phyloP scores from a whole-genome alignment of 1,139 yeast genomes.

The Yamadazyma buinensis region DNA sequence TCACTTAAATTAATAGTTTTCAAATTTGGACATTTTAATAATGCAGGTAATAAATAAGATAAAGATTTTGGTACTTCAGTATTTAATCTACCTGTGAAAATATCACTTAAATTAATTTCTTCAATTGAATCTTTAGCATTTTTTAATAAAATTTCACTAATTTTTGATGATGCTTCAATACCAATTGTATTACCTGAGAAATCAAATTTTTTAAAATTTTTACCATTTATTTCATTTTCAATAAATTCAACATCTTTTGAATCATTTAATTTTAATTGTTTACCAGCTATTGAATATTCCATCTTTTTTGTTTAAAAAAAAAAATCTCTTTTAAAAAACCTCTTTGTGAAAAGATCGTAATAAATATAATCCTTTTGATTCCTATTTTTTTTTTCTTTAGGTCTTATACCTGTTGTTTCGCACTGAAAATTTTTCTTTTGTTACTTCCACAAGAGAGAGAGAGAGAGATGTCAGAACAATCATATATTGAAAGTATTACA shows the following conservation, averaged over 20 bases:
- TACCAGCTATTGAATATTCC: conserved; percentile 62
- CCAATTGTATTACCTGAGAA: conserved; percentile 94
- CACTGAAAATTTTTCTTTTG: not conserved
- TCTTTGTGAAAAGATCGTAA: too few species aligned
- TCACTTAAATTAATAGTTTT: conserved; percentile 81
- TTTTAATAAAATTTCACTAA: conserved; percentile 55
- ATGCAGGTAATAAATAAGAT: conserved; percentile 65
- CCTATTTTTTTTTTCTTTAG: too few species aligned
- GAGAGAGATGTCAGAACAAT: conserved; percentile 22
- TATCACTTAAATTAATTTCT: conserved; percentile 81
- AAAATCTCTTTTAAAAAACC: too few species aligned
- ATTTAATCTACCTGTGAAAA: conserved; percentile 90
- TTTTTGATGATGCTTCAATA: conserved; percentile 73
- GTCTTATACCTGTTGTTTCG: too few species aligned
- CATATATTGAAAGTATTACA: conserved; percentile 49
- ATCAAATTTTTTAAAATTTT: conserved; percentile 56
- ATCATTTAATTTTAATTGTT: conserved; percentile 71
- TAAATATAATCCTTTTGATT: too few species aligned
- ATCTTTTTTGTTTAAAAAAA: conserved; percentile 1
- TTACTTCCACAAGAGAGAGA: too few species aligned
- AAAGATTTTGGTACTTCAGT: conserved; percentile 91
- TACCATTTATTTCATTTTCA: conserved; percentile 11
- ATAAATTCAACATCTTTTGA: conserved; percentile 59
- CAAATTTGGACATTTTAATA: conserved; percentile 64
- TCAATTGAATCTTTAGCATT: conserved; percentile 47